These are phyloP conservation scores for Tetracentron sinense DNA, from an alignment of 164 flowering plant species.

Conservation along the genomic window DNA sequence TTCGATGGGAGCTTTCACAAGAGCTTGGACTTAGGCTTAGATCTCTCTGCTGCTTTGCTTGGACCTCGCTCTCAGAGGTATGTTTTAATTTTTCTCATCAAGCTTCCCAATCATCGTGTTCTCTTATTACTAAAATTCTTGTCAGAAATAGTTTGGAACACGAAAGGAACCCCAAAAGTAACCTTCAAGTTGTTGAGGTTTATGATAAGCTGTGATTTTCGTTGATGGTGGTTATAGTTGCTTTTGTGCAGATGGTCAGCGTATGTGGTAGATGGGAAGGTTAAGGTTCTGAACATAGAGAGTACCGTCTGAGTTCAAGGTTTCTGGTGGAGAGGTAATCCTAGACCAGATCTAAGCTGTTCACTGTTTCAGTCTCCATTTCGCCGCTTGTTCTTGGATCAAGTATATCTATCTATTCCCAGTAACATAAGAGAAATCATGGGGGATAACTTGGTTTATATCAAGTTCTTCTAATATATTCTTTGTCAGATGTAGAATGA, in stretches of 20 bases:
- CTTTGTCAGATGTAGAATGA: too few species aligned
- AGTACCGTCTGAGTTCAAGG: conserved; percentile 88
- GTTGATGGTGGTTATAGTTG: neutral
- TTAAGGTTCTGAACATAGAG: conserved; percentile 79
- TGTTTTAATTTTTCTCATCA: neutral
- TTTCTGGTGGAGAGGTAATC: conserved; percentile 82
- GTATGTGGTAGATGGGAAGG: conserved; percentile 83
- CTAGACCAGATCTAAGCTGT: conserved; percentile 60
- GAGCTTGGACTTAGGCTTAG: conserved; percentile 60
- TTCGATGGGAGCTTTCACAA: conserved; percentile 96
- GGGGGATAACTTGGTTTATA: too few species aligned
- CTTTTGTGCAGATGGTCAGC: conserved; percentile 89
- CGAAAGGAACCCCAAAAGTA: too few species aligned
- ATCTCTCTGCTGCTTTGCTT: conserved; percentile 83
- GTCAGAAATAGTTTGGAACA: neutral
- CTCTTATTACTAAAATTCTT: neutral
- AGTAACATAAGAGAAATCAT: neutral
- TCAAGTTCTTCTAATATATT: too few species aligned
- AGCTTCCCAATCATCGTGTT: neutral
- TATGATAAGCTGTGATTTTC: neutral
- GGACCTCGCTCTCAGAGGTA: conserved; percentile 96
- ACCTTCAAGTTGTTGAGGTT: too few species aligned
- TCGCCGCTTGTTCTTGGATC: neutral
- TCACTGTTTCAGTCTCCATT: neutral
- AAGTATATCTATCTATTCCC: neutral